phyloP scores from a whole-genome alignment of 805 yeast species.

The Pichia paraexigua region DNA sequence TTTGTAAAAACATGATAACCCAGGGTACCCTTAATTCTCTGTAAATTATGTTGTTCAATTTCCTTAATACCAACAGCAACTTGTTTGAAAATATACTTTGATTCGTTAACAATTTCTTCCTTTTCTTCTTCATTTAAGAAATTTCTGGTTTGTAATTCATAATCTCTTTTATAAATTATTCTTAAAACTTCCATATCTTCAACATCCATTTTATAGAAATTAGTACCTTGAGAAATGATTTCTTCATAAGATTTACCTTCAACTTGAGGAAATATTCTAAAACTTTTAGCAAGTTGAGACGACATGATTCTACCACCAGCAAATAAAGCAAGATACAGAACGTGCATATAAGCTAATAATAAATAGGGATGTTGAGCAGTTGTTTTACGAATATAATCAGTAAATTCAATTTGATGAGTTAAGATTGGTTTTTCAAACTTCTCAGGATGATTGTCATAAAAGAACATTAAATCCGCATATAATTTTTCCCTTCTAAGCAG shows the following conservation, averaged over 20 bases:
- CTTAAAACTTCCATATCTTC: constrained; percentile 62
- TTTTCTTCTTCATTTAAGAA: constrained; percentile 65
- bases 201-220: constrained; percentile 59
- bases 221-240: constrained; percentile 53
- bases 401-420: constrained; percentile 54
- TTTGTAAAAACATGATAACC: constrained; percentile 45
- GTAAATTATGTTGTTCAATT: constrained; percentile 57
- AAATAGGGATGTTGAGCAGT: constrained; percentile 60
- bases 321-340: constrained; percentile 74
- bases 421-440: constrained; percentile 54
- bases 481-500: constrained; percentile 54
- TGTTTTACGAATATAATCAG: constrained; percentile 47
- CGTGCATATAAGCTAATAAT: constrained; percentile 75
- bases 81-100: constrained; percentile 56
- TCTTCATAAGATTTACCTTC: constrained; percentile 60
- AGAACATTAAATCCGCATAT: constrained; percentile 57
- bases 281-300: constrained; percentile 54
- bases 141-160: constrained; percentile 69
- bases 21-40: constrained; percentile 46
- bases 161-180: constrained; percentile 61
- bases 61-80: constrained; percentile 56
- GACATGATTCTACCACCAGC: constrained; percentile 79
- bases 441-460: constrained; percentile 46
- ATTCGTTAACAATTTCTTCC: constrained; percentile 58
- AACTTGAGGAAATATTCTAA: constrained; percentile 69